phyloP scores from a whole-genome alignment of 495 filamentous ascomycete species.

The Pyrenopolyporus hunteri region DNA sequence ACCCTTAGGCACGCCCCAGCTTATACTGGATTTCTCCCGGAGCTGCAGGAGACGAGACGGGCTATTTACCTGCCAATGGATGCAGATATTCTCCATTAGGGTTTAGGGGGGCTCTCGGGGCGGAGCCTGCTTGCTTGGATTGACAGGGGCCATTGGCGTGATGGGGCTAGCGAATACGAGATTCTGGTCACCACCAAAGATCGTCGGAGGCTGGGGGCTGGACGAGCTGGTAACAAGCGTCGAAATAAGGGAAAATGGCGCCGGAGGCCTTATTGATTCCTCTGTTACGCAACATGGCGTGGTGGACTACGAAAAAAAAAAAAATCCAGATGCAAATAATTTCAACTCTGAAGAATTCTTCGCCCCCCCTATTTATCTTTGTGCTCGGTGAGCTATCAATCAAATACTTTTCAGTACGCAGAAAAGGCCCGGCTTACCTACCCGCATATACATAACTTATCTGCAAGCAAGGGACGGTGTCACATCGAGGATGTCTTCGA shows the following conservation, averaged over 20 bases:
- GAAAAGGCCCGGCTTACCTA: neutral
- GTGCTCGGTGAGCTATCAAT: neutral
- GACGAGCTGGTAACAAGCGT: slow-evolving; percentile 24
- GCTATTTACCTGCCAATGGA: slow-evolving; percentile 24
- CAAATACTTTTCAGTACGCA: neutral
- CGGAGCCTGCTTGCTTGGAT: slow-evolving; percentile 34
- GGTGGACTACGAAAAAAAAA: neutral
- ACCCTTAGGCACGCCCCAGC: neutral
- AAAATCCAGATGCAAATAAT: slow-evolving; percentile 3
- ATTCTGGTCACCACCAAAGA: slow-evolving; percentile 40
- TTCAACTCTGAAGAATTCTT: neutral
- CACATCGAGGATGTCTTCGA: slow-evolving; percentile 8
- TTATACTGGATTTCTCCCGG: slow-evolving; percentile 22
- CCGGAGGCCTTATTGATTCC: neutral
- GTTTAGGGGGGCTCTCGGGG: slow-evolving; percentile 26
- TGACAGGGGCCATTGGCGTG: slow-evolving; percentile 39
- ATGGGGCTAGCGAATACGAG: slow-evolving; percentile 43
- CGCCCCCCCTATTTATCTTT: slow-evolving; percentile 11
- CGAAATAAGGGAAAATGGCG: neutral
- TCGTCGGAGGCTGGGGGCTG: slow-evolving; percentile 33
- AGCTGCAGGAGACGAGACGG: slow-evolving; percentile 13
- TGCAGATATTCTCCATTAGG: slow-evolving; percentile 16
- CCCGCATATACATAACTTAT: neutral
- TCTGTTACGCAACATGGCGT: neutral
- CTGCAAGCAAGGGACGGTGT: slow-evolving; percentile 12